These are phyloP conservation scores for Ambrosia trifida DNA, from an alignment of 129 eudicot species.

Conservation along the genomic window DNA sequence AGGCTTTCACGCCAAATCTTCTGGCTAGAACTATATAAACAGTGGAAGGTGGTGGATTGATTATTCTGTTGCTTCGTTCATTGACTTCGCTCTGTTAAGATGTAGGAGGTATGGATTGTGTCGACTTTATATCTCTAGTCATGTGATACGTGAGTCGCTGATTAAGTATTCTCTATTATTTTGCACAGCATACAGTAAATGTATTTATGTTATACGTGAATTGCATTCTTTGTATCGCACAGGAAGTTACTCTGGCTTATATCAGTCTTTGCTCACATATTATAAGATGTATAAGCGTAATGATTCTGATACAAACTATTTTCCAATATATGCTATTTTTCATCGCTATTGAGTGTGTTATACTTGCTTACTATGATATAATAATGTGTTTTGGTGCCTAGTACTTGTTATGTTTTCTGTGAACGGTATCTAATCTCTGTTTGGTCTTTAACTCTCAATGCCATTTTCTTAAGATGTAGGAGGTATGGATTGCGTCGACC, in stretches of 20 bases:
- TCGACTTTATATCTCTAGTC: not conserved
- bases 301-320: too few relatives aligned
- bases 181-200: not conserved
- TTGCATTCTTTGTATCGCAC: not conserved
- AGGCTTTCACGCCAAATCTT: slow-evolving; percentile 93
- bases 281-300: too few relatives aligned
- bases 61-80: slow-evolving; percentile 76
- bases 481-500: not conserved
- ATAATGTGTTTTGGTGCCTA: not conserved
- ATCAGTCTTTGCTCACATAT: not conserved
- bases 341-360: not conserved
- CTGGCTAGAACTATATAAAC: slow-evolving; percentile 97
- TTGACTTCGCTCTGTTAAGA: slow-evolving; percentile 57
- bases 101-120: too few relatives aligned
- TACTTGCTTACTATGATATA: not conserved
- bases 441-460: not conserved
- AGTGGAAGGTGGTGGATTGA: slow-evolving; percentile 94
- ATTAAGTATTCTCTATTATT: not conserved
- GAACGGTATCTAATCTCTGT: not conserved
- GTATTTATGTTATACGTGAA: not conserved
- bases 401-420: not conserved
- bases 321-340: too few relatives aligned
- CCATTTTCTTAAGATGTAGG: not conserved
- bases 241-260: not conserved
- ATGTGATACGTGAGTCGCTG: not conserved